Evolutionary conservation across 805 yeast species (phyloP).

Genomic region (Metschnikowia shivogae): DNA sequence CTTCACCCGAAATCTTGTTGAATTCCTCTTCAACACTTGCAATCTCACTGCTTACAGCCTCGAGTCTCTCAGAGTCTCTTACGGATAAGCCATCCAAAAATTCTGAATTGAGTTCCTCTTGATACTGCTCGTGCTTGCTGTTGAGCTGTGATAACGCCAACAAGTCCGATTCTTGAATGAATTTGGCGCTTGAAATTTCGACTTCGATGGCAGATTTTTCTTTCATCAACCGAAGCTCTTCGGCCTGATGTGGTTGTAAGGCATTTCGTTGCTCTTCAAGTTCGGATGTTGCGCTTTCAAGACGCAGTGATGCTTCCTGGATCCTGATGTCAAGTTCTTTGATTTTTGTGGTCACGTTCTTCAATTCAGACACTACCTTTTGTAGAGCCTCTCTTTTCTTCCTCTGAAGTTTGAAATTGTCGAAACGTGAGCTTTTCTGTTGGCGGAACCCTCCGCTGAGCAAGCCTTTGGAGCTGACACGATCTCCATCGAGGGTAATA

Average conservation of each 20-base stretch:
- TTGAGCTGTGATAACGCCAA: conserved; percentile 10
- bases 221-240: conserved; percentile 38
- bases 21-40: conserved; percentile 38
- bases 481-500: conserved; percentile 89
- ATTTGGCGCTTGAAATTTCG: conserved; percentile 32
- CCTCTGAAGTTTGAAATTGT: conserved; percentile 56
- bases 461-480: conserved; percentile 79
- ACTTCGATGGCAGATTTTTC: conserved; percentile 43
- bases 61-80: conserved; percentile 45
- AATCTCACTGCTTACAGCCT: conserved; percentile 31
- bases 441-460: conserved; percentile 87
- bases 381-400: conserved; percentile 44
- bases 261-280: conserved; percentile 42
- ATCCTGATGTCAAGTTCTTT: conserved; percentile 48
- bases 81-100: conserved; percentile 51
- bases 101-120: conserved; percentile 47
- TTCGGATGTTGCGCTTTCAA: conserved; percentile 30
- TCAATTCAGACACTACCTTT: conserved; percentile 33
- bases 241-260: conserved; percentile 42
- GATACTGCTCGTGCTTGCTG: conserved; percentile 41
- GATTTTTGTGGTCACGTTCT: conserved; percentile 32
- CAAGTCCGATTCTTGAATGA: conserved; percentile 29
- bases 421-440: conserved; percentile 61
- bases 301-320: conserved; percentile 44
- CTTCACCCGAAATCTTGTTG: conserved; percentile 33